A percentile compares a stretch with the other conserved stretches of the same genome.
Conservation (phyloP, 306 rosid species). For the Prinsepia uniflora region DNA sequence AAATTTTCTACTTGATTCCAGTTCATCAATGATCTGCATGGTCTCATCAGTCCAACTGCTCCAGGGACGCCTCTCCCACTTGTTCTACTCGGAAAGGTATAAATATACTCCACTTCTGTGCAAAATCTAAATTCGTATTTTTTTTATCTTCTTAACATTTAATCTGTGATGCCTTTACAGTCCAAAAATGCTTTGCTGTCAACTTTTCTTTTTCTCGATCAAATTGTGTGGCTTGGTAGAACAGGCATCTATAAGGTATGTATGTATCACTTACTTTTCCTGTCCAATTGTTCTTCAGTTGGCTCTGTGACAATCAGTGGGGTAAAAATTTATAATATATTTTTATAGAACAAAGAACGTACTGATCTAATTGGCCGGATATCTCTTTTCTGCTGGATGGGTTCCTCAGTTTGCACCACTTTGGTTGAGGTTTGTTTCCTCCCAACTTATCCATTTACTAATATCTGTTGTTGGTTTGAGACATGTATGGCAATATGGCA, state of each 20-base stretch:
- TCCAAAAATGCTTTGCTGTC: conserved; percentile 84
- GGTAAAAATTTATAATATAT: conserved; percentile 1
- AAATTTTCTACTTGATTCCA: conserved; percentile 35
- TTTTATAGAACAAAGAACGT: conserved; percentile 70
- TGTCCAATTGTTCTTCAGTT: background rate
- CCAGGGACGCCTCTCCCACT: conserved; percentile 79
- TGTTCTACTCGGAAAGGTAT: conserved; percentile 83
- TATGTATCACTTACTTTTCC: conserved; percentile 5
- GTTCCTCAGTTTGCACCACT: conserved; percentile 71
- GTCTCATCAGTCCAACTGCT: conserved; percentile 75
- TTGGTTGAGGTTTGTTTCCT: conserved; percentile 73
- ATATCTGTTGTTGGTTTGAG: background rate
- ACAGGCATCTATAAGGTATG: conserved; percentile 70
- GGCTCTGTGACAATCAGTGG: background rate
- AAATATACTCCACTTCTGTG: conserved; percentile 35
- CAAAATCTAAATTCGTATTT: background rate
- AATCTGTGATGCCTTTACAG: conserved; percentile 33
- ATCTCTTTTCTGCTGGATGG: conserved; percentile 90
- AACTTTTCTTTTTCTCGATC: conserved; percentile 92
- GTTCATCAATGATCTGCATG: conserved; percentile 90
- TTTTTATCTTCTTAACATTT: conserved; percentile 3
- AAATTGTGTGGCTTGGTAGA: conserved; percentile 93
- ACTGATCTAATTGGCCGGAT: conserved; percentile 74
- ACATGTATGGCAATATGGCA: conserved; percentile 16
- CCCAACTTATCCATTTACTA: conserved; percentile 12